These are phyloP conservation scores for Fusarium palustre DNA, from an alignment of 2,329 filamentous ascomycete genomes.

Conservation along the genomic window DNA sequence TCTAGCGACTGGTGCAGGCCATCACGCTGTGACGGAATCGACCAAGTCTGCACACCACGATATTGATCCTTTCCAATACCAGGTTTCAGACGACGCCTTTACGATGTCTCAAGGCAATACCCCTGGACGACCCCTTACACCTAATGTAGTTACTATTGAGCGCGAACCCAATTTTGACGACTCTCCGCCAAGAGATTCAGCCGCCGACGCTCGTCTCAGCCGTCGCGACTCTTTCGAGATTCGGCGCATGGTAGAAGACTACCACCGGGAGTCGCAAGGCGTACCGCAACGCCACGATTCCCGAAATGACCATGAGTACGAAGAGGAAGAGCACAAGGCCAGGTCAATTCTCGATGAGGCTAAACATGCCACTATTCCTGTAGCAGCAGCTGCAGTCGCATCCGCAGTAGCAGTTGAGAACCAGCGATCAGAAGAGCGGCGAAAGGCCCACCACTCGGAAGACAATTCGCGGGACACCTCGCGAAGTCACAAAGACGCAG, in stretches of 20 bases:
- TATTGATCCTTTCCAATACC: constrained; percentile 70
- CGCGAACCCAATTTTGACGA: constrained; percentile 64
- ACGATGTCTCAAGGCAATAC: constrained; percentile 57
- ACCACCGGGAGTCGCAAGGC: constrained; percentile 42
- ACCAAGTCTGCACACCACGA: constrained; percentile 46
- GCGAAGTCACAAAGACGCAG: constrained; percentile 54
- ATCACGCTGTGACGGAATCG: constrained; percentile 43
- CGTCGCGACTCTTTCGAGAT: constrained; percentile 64
- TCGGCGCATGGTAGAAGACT: constrained; percentile 51
- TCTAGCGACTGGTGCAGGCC: constrained; percentile 46
- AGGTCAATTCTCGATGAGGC: constrained; percentile 59
- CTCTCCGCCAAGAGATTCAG: constrained; percentile 46
- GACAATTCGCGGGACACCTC: constrained; percentile 51
- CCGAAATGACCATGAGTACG: constrained; percentile 44
- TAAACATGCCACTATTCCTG: constrained; percentile 61
- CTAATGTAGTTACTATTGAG: constrained; percentile 64
- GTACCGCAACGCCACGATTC: constrained; percentile 36
- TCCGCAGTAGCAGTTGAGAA: constrained; percentile 60
- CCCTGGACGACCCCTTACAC: constrained; percentile 60
- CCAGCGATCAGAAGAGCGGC: constrained; percentile 51
- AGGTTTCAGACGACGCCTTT: constrained; percentile 66
- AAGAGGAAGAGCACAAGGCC: constrained; percentile 58
- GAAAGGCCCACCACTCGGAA: constrained; percentile 50
- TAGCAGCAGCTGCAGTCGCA: constrained; percentile 60
- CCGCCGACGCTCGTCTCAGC: constrained; percentile 56